Percentiles rank a stretch among this genome's conserved stretches.
Conservation (phyloP, 1,284 basidiomycete genomes). For the Moesziomyces aphidis region DNA sequence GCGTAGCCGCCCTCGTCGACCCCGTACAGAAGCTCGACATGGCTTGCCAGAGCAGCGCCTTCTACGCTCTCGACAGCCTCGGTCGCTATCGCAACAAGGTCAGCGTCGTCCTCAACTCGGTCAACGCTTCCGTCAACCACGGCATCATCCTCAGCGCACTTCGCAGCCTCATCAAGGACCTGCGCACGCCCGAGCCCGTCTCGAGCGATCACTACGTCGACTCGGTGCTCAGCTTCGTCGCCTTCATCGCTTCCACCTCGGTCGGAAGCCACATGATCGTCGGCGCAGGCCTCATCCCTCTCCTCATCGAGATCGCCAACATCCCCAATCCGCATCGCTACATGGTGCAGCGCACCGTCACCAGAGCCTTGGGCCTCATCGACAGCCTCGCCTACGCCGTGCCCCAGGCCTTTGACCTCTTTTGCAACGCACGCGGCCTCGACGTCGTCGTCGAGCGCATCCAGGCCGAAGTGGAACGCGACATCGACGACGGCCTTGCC, state of each 20-base stretch:
- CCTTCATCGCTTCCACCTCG: conserved; percentile 84
- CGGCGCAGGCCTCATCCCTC: conserved; percentile 92
- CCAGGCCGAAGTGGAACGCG: conserved; percentile 70
- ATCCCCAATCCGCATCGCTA: conserved; percentile 44
- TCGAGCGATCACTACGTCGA: conserved; percentile 71
- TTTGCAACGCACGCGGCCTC: conserved; percentile 86
- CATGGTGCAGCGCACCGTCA: conserved; percentile 63
- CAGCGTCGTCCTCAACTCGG: conserved; percentile 86
- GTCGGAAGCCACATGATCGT: conserved; percentile 92
- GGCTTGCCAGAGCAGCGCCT: conserved; percentile 77
- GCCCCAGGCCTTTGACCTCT: conserved; percentile 86
- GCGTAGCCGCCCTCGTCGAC: conserved; percentile 56
- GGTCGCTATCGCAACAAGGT: conserved; percentile 84
- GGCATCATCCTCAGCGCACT: conserved; percentile 73
- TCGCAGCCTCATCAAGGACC: conserved; percentile 49
- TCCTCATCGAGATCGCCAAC: conserved; percentile 71
- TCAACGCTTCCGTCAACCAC: conserved; percentile 96
- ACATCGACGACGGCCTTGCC: conserved; percentile 43
- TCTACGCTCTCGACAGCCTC: conserved; percentile 89
- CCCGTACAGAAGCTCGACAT: conserved; percentile 42
- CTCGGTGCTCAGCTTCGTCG: conserved; percentile 82
- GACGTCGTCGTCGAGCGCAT: conserved; percentile 86
- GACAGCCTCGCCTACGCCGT: conserved; percentile 93
- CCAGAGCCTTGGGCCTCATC: conserved; percentile 82
- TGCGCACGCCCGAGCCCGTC: conserved; percentile 70